Conservation (phyloP, 345 rosid species). For the Gossypium sturtianum region DNA sequence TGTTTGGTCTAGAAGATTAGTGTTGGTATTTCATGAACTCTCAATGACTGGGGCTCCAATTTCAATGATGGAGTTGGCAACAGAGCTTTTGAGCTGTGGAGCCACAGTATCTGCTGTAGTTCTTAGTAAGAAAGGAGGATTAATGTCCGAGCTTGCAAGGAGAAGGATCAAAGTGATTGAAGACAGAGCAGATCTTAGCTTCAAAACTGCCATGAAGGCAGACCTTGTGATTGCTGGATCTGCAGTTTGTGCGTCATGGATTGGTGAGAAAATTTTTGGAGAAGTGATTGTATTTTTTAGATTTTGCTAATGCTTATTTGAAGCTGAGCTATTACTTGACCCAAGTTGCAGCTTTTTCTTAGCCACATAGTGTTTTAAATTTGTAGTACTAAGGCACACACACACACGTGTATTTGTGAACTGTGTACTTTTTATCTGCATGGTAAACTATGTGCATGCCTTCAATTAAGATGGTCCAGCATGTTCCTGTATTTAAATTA, state of each 20-base stretch:
- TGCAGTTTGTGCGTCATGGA: constrained; percentile 95
- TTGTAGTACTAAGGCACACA: not conserved
- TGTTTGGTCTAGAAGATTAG: constrained; percentile 95
- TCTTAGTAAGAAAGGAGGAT: constrained; percentile 88
- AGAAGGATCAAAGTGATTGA: constrained; percentile 90
- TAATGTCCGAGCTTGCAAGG: constrained; percentile 74
- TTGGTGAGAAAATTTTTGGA: constrained; percentile 44
- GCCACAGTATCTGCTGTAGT: constrained; percentile 95
- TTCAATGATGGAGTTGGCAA: constrained; percentile 96
- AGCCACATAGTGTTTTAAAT: not conserved
- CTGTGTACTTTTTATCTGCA: not conserved
- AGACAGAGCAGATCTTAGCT: constrained; percentile 85
- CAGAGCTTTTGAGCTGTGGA: constrained; percentile 97
- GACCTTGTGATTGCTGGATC: constrained; percentile 96
- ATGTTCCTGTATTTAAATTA: not conserved
- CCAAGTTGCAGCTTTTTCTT: not conserved
- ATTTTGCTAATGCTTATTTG: not conserved
- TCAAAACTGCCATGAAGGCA: constrained; percentile 92
- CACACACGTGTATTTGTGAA: not conserved
- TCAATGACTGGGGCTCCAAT: constrained; percentile 99
- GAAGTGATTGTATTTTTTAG: constrained; percentile 3
- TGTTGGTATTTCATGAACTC: constrained; percentile 87
- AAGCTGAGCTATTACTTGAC: constrained; percentile 3
- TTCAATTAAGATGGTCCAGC: not conserved
- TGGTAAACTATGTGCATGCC: not conserved